Evolutionary conservation across 73 alveolate species (phyloP).

Genomic region (Blepharisma japonicum): DNA sequence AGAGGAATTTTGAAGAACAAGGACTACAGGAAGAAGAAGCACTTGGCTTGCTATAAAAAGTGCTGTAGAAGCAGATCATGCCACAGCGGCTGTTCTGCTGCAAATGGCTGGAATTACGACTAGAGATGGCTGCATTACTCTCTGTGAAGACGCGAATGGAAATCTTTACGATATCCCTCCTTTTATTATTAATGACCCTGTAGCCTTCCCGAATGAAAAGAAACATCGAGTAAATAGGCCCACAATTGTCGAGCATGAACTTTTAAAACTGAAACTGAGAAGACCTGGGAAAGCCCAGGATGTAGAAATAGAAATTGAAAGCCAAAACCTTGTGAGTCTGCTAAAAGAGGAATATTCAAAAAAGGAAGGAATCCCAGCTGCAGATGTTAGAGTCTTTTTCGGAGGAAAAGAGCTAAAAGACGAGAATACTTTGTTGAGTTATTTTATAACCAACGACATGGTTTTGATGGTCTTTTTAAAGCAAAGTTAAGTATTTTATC

Average conservation of each 20-base stretch:
- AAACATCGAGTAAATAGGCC: background rate
- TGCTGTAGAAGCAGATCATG: constrained; percentile 1
- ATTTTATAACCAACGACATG: background rate
- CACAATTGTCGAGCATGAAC: background rate
- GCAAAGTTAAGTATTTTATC: no score
- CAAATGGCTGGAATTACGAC: background rate
- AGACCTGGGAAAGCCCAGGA: background rate
- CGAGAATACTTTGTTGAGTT: background rate
- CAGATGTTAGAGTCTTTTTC: background rate
- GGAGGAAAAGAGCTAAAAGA: constrained; percentile 15
- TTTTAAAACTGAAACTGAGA: background rate
- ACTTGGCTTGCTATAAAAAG: background rate
- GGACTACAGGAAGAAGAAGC: background rate
- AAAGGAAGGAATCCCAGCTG: background rate
- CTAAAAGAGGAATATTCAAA: background rate
- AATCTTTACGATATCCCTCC: background rate
- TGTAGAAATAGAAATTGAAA: background rate
- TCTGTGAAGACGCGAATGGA: background rate
- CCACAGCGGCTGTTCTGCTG: background rate
- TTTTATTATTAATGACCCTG: background rate
- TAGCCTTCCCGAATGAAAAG: background rate
- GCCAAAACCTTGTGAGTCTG: background rate
- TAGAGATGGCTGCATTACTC: background rate
- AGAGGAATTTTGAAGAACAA: background rate
- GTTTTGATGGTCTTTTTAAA: background rate